Percentiles rank a stretch among this genome's conserved stretches.
These are phyloP conservation scores for Paecilomyces niveus DNA, from an alignment of 2,329 filamentous ascomycete species.

Conservation along the genomic window DNA sequence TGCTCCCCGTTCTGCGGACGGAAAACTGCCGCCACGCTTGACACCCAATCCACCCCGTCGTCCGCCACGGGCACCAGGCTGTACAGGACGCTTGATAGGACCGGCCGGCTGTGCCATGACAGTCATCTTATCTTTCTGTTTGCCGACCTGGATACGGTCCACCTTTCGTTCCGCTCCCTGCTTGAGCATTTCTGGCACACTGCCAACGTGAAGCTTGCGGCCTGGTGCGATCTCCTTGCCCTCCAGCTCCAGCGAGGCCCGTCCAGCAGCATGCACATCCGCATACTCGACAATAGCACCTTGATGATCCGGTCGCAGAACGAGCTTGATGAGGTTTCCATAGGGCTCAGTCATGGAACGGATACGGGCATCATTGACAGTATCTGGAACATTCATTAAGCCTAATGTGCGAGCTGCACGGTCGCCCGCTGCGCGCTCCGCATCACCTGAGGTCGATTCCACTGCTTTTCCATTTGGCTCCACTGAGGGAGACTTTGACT, in stretches of 20 bases:
- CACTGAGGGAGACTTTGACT: slow-evolving; percentile 28
- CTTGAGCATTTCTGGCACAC: slow-evolving; percentile 44
- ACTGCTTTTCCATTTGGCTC: slow-evolving; percentile 22
- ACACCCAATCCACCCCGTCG: slow-evolving; percentile 44
- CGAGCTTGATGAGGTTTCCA: slow-evolving; percentile 66
- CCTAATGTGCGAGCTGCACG: slow-evolving; percentile 64
- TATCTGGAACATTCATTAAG: slow-evolving; percentile 82
- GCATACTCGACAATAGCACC: slow-evolving; percentile 81
- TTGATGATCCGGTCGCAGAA: slow-evolving; percentile 71
- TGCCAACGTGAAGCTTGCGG: slow-evolving; percentile 41
- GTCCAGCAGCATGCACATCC: slow-evolving; percentile 64
- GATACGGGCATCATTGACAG: slow-evolving; percentile 80
- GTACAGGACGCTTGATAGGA: slow-evolving; percentile 39
- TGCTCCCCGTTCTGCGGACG: slow-evolving; percentile 5
- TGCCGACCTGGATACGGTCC: slow-evolving; percentile 32
- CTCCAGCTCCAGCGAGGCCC: slow-evolving; percentile 39
- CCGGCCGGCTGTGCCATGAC: slow-evolving; percentile 23
- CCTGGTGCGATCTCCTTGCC: slow-evolving; percentile 39
- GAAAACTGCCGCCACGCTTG: slow-evolving; percentile 32
- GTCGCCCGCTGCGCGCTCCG: slow-evolving; percentile 35
- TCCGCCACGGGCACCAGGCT: slow-evolving; percentile 35
- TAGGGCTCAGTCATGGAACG: slow-evolving; percentile 63
- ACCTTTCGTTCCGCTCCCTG: slow-evolving; percentile 34
- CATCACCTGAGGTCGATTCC: slow-evolving; percentile 29
- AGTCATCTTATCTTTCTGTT: slow-evolving; percentile 27